Conservation (phyloP, 306 rosid genomes). For the barrel medic (Medicago truncatula) region DNA sequence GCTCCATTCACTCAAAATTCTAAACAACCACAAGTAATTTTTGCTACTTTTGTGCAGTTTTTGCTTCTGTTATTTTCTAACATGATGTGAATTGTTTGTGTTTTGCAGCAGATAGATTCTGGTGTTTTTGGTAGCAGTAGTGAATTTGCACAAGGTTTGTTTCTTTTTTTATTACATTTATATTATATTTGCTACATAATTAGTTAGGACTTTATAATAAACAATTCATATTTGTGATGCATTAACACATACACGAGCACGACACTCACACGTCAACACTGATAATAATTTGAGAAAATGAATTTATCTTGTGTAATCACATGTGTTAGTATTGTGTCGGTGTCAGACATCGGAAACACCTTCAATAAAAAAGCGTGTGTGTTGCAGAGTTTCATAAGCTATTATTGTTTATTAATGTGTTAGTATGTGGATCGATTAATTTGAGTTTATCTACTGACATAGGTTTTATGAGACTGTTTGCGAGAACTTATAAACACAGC, state of each 20-base stretch:
- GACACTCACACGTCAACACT: too few relatives aligned
- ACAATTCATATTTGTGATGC: too few relatives aligned
- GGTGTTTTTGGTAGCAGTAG: constrained; percentile 42
- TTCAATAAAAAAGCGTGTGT: too few relatives aligned
- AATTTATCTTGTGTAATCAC: too few relatives aligned
- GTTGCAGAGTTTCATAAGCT: neutral
- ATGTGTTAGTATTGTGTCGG: too few relatives aligned
- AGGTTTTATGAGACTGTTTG: too few relatives aligned
- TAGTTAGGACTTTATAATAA: neutral
- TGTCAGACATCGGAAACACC: too few relatives aligned
- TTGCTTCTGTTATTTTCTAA: constrained; percentile 3
- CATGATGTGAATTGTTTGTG: constrained; percentile 6
- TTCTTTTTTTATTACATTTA: neutral
- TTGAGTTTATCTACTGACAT: too few relatives aligned
- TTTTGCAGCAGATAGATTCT: constrained; percentile 69
- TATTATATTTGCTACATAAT: neutral
- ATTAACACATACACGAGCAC: too few relatives aligned
- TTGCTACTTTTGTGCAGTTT: neutral
- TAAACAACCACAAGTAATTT: constrained; percentile 42
- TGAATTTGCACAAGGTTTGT: constrained; percentile 55
- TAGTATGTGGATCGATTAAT: too few relatives aligned
- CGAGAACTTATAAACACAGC: too few relatives aligned
- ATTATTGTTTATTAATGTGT: neutral
- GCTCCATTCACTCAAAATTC: constrained; percentile 42
- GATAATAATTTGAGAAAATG: too few relatives aligned